Evolutionary conservation across 345 rosid genomes (phyloP), one percentile per base, ranked within the genome.

Genomic region (Eucalyptus caleyi): DNA sequence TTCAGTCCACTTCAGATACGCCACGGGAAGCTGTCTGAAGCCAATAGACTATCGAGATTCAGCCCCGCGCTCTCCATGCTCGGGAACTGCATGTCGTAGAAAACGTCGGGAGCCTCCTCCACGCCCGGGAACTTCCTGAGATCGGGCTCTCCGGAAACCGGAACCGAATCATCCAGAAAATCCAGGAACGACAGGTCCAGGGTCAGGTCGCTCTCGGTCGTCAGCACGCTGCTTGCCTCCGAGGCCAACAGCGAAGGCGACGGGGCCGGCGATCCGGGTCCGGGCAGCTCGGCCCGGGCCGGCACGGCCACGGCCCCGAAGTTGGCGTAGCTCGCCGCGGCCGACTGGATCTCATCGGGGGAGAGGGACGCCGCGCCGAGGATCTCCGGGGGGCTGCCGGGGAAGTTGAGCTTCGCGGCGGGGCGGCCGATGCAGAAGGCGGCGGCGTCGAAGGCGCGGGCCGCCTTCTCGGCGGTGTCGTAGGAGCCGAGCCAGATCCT

Each of bases 361-460:
- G 88, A 51, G 86, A 91, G 45, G 80, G 88, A 89, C 77, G 27
- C 47, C 59, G 44, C 59, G 32, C 50, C 77, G 30, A 86, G 16
- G 62, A 88, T 88, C n/a, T 34, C 72, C 72, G 90, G 90, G 27
- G 45, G 88, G 88, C 81, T 51, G 80, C 77, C 89, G 81, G 92
- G 90, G 89, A 91, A 91, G 86, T 91, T 91, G 88, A 91, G 77
- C 56, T 50, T 69, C 54, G 92, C 90, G 59, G 16, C 47, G 50
- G 45, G 11, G 51, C 92, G 90, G 26, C 92, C 90, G 85, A 91
- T 82, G 88, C 90, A 91, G 86, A 80, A 87, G 77, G 83, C 50
- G 13, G 90, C 92, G 19, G 90, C 92, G 77, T 91, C 92, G 88
- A 91, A 91, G 50, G 90, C 92, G 18, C 92, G 88, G 37, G 92